Evolutionary conservation across 306 rosid species (phyloP), one percentile per base, ranked within the genome.

Genomic region (Rosa rugosa): DNA sequence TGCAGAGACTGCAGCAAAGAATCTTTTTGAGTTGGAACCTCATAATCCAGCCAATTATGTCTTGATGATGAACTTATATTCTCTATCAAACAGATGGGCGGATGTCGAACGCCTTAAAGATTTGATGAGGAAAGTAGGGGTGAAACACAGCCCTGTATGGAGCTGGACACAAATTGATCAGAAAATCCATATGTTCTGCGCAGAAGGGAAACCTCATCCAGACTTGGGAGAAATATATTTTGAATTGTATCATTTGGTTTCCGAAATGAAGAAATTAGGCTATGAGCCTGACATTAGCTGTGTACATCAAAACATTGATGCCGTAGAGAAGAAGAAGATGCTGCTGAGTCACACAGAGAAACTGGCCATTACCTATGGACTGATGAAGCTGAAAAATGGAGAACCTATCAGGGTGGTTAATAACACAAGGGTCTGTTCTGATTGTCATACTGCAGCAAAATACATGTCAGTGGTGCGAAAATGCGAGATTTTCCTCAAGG

Each of bases 301-400:
- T 79, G 87, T 91, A 16, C 78, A 84, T 82, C 92, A 91, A 84
- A 88, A 89, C 70, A 83, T 86, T 46, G 91, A 86, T 13, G 84
- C 77, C 49, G 68, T 0, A 54, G 90, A 89, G 83, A 91, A 89
- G 83, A 87, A 88, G 82, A 86, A 89, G 83, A 66, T 85, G 82
- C 83, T 89, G 47, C 84, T 89, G 44, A 80, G 97, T 84, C 94
- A 86, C 86, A 85, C 97, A 5, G 94, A 89, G 85, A 91, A 91
- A 85, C 77, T 88, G 79, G 97, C 97, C 8, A 85, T 91, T 73
- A 81, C 92, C 7, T 89, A 85, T 83, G 94, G 89, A 80, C 56
- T 91, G 71, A 84, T 89, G 86, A 89, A 89, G 73, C 65, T 53
- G 27, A 86, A 79, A 75, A 51, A 75, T 42, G 84, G 86, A 62